phyloP scores from a whole-genome alignment of 2,329 filamentous ascomycete species.

The Penicillium sp. region DNA sequence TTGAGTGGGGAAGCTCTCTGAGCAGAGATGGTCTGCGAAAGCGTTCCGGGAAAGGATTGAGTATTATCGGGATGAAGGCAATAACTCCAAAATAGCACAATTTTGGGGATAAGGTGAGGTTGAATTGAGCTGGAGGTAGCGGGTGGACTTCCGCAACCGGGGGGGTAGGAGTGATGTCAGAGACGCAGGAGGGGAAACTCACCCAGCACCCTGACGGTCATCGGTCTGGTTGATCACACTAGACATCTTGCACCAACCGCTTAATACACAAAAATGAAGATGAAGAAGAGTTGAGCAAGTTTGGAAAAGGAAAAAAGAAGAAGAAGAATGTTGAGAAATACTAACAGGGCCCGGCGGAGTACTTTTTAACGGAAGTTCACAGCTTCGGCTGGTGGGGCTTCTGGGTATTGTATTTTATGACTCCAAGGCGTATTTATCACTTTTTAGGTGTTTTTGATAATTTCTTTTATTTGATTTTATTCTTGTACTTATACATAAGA shows the following conservation, averaged over 20 bases:
- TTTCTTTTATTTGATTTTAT: neutral
- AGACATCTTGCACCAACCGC: constrained; percentile 43
- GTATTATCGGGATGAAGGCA: neutral
- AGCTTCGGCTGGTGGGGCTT: constrained; percentile 26
- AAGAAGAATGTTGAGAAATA: constrained; percentile 26
- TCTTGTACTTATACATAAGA: too few species aligned
- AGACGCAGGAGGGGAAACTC: constrained; percentile 38
- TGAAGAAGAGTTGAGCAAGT: constrained; percentile 1
- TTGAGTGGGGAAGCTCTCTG: constrained; percentile 15
- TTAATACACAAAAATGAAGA: constrained; percentile 17
- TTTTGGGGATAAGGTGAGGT: constrained; percentile 9
- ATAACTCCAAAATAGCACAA: neutral
- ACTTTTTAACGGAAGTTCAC: constrained; percentile 32
- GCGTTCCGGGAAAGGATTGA: neutral
- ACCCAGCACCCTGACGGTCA: constrained; percentile 54
- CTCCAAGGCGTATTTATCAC: constrained; percentile 15
- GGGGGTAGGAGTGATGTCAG: constrained; percentile 42
- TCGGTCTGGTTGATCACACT: constrained; percentile 53
- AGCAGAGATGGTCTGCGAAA: neutral
- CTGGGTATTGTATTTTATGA: constrained; percentile 19
- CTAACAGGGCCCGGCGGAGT: constrained; percentile 34
- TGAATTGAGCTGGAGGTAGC: constrained; percentile 9
- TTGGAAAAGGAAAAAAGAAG: constrained; percentile 15
- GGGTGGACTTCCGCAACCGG: constrained; percentile 21
- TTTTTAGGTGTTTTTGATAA: neutral